A percentile compares a stretch with the other conserved stretches of the same genome.
Conservation (phyloP, 345 rosid species). For the Pistacia vera region DNA sequence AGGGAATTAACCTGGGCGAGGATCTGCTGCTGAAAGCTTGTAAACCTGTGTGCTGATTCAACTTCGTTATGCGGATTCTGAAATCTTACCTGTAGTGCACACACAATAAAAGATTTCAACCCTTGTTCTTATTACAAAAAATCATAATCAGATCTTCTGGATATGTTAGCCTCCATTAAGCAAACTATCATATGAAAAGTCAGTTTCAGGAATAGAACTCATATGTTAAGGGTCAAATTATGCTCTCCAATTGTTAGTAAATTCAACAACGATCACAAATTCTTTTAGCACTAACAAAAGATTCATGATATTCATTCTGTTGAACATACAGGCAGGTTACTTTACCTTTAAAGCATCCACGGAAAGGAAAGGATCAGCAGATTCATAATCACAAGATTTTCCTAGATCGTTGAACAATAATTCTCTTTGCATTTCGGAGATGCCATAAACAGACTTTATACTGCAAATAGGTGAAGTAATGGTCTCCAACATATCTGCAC, state of each 20-base stretch:
- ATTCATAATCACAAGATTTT: slow-evolving; percentile 16
- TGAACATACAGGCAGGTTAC: slow-evolving; percentile 17
- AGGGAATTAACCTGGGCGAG: slow-evolving; percentile 33
- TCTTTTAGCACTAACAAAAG: slow-evolving; percentile 23
- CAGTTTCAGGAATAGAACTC: not conserved
- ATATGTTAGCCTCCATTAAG: not conserved
- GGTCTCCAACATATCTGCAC: slow-evolving; percentile 25
- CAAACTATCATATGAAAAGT: not conserved
- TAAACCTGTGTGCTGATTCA: slow-evolving; percentile 2
- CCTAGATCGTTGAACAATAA: slow-evolving; percentile 18
- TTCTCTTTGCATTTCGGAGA: slow-evolving; percentile 21
- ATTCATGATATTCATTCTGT: slow-evolving; percentile 6
- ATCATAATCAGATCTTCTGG: not conserved
- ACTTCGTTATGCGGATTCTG: slow-evolving; percentile 23
- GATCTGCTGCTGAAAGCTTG: slow-evolving; percentile 20
- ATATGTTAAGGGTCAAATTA: not conserved
- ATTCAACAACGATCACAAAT: not conserved
- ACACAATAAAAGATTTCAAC: slow-evolving; percentile 1
- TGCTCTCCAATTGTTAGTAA: not conserved
- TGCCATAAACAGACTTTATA: slow-evolving; percentile 10
- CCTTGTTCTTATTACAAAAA: not conserved
- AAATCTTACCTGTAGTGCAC: slow-evolving; percentile 27
- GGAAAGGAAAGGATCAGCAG: slow-evolving; percentile 23
- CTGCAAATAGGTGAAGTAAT: slow-evolving; percentile 27
- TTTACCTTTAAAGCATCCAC: slow-evolving; percentile 25